Percentiles rank a stretch among this genome's conserved stretches.
phyloP scores from a whole-genome alignment of 257 asterid genomes.

The Henckelia pumila region DNA sequence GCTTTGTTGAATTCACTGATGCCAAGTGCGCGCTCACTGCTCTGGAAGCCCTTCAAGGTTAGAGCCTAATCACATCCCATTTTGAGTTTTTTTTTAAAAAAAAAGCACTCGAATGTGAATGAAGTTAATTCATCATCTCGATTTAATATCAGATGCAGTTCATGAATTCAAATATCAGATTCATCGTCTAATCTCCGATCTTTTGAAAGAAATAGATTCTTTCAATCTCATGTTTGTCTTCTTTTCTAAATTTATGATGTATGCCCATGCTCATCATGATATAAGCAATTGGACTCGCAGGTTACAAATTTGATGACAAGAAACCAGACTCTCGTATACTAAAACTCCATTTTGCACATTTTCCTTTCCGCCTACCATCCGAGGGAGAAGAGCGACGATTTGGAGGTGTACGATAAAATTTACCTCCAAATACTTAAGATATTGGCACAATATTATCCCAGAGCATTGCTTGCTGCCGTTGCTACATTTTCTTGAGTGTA shows the following conservation, averaged over 20 bases:
- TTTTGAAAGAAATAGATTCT: not conserved
- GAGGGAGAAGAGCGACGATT: conserved; percentile 33
- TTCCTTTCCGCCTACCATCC: conserved; percentile 62
- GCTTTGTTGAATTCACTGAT: conserved; percentile 79
- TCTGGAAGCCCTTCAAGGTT: conserved; percentile 82
- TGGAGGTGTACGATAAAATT: conserved; percentile 29
- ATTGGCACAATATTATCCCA: not conserved
- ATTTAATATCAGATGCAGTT: no score
- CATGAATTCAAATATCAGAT: no score
- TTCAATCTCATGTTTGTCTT: not conserved
- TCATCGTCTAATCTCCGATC: not conserved
- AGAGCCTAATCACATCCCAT: conserved; percentile 17
- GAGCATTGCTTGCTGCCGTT: no score
- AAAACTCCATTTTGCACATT: conserved; percentile 56
- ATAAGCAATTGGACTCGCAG: conserved; percentile 34
- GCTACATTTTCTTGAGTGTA: not conserved
- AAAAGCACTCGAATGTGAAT: no score
- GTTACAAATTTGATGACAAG: conserved; percentile 71
- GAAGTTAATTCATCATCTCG: no score
- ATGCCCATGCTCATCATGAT: not conserved
- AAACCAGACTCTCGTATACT: conserved; percentile 52
- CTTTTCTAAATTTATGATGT: no score
- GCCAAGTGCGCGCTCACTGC: conserved; percentile 69
- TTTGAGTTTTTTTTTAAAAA: no score
- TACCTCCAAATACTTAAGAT: not conserved